Base-by-base conservation (phyloP, 2,329 filamentous ascomycete genomes). In the Botrytis fragariae region DNA sequence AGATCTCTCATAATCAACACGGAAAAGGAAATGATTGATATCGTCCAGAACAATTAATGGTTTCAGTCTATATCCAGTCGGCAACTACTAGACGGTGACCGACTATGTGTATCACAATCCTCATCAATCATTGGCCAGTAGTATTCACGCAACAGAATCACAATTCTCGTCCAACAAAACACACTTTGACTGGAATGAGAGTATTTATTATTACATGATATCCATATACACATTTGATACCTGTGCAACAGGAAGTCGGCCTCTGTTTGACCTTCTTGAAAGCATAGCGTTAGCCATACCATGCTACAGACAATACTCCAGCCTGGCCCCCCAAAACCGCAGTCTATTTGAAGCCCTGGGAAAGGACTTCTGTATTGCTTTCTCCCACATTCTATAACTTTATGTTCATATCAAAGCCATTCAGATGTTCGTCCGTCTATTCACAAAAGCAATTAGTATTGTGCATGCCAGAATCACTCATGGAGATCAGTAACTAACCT, bases 401-500 rank as follows among this genome's bases (percentile, higher is more conserved):
- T 12, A 6, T 42, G 7, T 61, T 25, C 82, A 16, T 74, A 22
- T 79, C 75, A 71, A 42, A 77, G 59, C 76, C 76, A 77, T 65
- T 75, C 76, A 1, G 76, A 73, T 20, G 74, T 63, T 32, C 74
- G 62, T 29, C 73, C 76, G 74, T 76, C 76, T 77, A 60, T 39
- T 35, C 48, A 65, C 16, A 54, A 37, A 35, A 65, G 10, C 37
- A 71, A 57, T 51, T 48, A 75, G 74, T 72, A 59, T 64, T 70
- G 20, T 42, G 72, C 44, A 16, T 25, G 20, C 20, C 25, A 29
- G 37, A 57, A 42, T 9, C 18, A 70, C n/a, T 22, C 45, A 72
- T n/a, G 29, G 22, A 45, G 60, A n/a, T 9, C 25, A 42, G 35
- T 37, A 25, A 73, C 76, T 22, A 72, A 79, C 77, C 75, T 65